A percentile compares a stretch with the other conserved stretches of the same genome.
Evolutionary conservation across 2,329 filamentous ascomycete genomes (phyloP).

Genomic region (Talaromyces sp.): DNA sequence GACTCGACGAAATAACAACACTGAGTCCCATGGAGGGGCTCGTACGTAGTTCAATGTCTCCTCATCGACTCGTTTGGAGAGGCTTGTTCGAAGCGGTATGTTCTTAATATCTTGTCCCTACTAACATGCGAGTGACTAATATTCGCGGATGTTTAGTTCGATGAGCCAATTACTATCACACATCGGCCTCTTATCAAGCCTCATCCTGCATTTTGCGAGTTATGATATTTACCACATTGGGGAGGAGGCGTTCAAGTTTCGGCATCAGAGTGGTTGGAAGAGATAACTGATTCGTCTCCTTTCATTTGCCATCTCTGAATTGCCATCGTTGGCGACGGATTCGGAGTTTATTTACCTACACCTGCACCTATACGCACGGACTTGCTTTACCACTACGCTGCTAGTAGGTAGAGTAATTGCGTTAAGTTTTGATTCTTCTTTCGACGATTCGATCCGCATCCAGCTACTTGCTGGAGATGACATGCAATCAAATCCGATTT

Average conservation of each 20-base stretch:
- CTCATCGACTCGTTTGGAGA: neutral
- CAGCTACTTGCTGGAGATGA: neutral
- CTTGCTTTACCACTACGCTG: neutral
- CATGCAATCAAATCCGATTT: neutral
- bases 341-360: conserved; percentile 10
- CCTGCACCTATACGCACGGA: neutral
- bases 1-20: neutral
- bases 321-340: conserved; percentile 15
- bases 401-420: neutral
- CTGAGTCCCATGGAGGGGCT: neutral
- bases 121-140: neutral
- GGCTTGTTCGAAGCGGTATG: neutral
- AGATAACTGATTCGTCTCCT: neutral
- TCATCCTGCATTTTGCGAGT: neutral
- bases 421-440: conserved; percentile 8
- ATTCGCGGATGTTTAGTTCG: too few relatives aligned
- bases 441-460: neutral
- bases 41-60: conserved; percentile 2
- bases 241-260: neutral
- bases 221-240: neutral
- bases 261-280: conserved; percentile 8
- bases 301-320: conserved; percentile 6
- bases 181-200: neutral
- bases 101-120: neutral
- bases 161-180: neutral